These are phyloP conservation scores for Neonectria hederae DNA, from an alignment of 2,329 filamentous ascomycete genomes.

Conservation along the genomic window DNA sequence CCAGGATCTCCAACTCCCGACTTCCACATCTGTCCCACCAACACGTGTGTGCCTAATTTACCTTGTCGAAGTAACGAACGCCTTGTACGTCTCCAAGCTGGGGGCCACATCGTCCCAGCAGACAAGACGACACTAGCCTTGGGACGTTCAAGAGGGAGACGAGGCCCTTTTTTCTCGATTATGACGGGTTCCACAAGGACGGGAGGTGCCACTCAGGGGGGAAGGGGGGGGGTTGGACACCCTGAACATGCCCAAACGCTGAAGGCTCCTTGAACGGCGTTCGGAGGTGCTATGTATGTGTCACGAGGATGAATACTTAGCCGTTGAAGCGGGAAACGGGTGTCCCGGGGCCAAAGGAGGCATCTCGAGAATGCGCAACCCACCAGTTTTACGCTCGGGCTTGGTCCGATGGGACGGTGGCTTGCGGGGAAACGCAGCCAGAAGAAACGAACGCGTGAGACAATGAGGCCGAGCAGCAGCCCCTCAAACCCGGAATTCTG, in stretches of 20 bases:
- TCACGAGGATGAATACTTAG: neutral
- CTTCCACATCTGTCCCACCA: conserved; percentile 2
- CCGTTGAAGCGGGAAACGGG: no score
- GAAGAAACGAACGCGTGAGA: neutral
- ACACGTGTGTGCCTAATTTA: neutral
- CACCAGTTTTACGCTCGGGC: neutral
- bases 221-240: neutral
- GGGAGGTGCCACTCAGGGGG: conserved; percentile 1
- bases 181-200: conserved; percentile 14
- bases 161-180: neutral
- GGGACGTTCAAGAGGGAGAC: conserved; percentile 2
- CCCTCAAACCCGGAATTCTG: conserved; percentile 5
- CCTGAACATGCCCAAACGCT: conserved; percentile 1
- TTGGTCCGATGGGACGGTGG: conserved; percentile 6
- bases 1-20: conserved; percentile 7
- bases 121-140: neutral
- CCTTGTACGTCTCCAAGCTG: neutral
- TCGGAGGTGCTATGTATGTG: neutral
- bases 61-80: conserved; percentile 3
- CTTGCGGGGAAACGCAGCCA: conserved; percentile 1
- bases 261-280: neutral
- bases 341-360: neutral
- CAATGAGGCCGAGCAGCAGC: conserved; percentile 1
- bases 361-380: neutral
- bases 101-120: neutral